Base-by-base conservation (phyloP, 495 filamentous ascomycete genomes). In the Aspergillus bertholletiae region DNA sequence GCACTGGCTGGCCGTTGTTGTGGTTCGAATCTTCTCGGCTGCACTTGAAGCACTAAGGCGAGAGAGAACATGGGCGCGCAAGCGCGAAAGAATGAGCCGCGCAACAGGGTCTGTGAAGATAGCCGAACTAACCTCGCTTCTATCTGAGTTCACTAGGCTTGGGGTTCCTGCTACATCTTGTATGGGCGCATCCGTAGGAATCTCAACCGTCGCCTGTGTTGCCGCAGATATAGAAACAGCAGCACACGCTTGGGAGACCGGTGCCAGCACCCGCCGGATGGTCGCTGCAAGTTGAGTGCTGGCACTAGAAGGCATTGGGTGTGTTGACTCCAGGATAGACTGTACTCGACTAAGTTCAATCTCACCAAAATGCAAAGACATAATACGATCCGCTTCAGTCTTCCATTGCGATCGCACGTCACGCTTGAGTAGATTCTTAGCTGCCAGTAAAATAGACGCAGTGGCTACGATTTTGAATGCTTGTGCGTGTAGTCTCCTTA, bases 391-490 rank as follows among this genome's bases (percentile, higher is more conserved):
- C 0, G 92, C 90, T 62, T 97, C 91, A 9, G 80, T 76, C 70
- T 88, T 92, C 95, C 95, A 98, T 45, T 90, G 88, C 2, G 82
- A 84, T 27, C 94, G 86, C 18, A 92, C 88, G 68, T 97, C 93
- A 20, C 94, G 87, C 70, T 95, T 96, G 43, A 98, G 84, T 11
- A 97, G 78, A 64, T 96, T 97, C 77, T 98, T 98, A 59, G 89
- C 90, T 1, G 95, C 95, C 28, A 97, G 70, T 7, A 96, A 77
- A 51, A 97, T 92, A 20, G 85, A 81, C 17, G 89, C 89, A 7
- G 91, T 82, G 18, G 90, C 88, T 21, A 92, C 83, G 57, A 94
- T 86, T 43, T 85, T 84, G 51, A 92, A 82, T 9, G 85, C 80
- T 27, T 86, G 78, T 7, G 76, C 74, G 24, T 92, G 88, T 35